Evolutionary conservation across 257 asterid genomes (phyloP), one percentile per base, ranked within the genome.

Genomic region (Prunella vulgaris): DNA sequence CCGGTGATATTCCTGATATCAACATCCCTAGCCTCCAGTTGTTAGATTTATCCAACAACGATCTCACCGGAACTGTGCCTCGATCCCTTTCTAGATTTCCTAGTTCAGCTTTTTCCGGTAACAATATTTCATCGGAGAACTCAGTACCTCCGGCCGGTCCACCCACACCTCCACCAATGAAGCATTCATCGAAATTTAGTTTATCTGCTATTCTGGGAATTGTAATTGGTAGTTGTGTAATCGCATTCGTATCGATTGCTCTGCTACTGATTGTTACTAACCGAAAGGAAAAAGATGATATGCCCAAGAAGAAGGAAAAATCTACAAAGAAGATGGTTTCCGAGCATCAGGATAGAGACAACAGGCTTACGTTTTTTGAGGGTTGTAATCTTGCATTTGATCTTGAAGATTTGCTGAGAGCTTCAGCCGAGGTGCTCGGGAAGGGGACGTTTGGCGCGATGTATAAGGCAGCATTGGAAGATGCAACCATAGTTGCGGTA

Each of bases 341-440:
- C 0, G 84, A 76, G 66, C 64, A 46, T 30, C 81, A 42, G 13
- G 82, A 81, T 59, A 77, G 70, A 66, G 82, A 82, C 64, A 75
- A 73, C 53, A 79, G 71, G 84, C 71, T 89, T 14, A 67, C 67
- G 10, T 89, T 89, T 73, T 86, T 86, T 22, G 85, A 82, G 69
- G 93, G 90, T 4, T 77, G 84, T 58, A 81, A 76, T 61, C 91
- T 83, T 48, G 89, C 89, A 13, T 89, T 89, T 70, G 91, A 89
- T 78, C 84, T 89, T 5, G 96, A 89, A 80, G 96, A 89, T 74
- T 56, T 89, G 79, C 73, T 89, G 84, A 82, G 93, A 80, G 96
- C 96, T 62, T 89, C 96, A 2, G 96, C 93, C 0, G 96, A 86
- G 82, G 96, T 89, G 20, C 91, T 89, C 6, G 96, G 96, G 48